Conservation (phyloP, 345 rosid species). For the Lenwebbia sp. region DNA sequence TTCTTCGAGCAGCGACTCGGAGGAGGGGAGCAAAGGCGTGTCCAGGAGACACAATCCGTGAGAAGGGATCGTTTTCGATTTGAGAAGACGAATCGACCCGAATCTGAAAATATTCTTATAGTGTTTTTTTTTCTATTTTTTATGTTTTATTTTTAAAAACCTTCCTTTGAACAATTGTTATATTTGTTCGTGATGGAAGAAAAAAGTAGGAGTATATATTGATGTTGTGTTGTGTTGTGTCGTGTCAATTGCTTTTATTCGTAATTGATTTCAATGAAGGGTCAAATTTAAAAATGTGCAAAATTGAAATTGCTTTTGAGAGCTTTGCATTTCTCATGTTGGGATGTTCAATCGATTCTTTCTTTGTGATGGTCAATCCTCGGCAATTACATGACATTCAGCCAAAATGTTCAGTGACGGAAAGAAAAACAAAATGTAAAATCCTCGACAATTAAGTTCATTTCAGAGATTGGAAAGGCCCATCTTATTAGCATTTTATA, state of each 20-base stretch:
- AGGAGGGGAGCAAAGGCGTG: constrained; percentile 1
- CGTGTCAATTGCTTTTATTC: neutral
- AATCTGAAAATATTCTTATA: neutral
- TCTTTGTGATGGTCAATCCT: too few species aligned
- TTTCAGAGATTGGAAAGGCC: neutral
- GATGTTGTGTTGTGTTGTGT: neutral
- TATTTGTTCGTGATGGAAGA: neutral
- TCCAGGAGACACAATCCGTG: neutral
- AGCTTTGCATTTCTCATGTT: too few species aligned
- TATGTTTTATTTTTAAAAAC: neutral
- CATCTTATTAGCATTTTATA: neutral
- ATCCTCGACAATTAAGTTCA: neutral
- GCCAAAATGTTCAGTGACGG: too few species aligned
- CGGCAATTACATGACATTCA: too few species aligned
- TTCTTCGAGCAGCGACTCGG: constrained; percentile 43
- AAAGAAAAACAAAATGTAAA: too few species aligned
- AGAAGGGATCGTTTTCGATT: neutral
- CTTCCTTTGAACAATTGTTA: neutral
- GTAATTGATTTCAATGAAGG: neutral
- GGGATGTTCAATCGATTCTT: too few species aligned
- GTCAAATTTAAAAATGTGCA: too few species aligned
- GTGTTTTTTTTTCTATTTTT: neutral
- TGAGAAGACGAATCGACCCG: neutral
- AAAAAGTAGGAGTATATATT: neutral
- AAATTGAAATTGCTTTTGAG: too few species aligned